Evolutionary conservation across 805 yeast species (phyloP), one percentile per base, ranked within the genome.

Genomic region (Sugiyamaella marilandica): DNA sequence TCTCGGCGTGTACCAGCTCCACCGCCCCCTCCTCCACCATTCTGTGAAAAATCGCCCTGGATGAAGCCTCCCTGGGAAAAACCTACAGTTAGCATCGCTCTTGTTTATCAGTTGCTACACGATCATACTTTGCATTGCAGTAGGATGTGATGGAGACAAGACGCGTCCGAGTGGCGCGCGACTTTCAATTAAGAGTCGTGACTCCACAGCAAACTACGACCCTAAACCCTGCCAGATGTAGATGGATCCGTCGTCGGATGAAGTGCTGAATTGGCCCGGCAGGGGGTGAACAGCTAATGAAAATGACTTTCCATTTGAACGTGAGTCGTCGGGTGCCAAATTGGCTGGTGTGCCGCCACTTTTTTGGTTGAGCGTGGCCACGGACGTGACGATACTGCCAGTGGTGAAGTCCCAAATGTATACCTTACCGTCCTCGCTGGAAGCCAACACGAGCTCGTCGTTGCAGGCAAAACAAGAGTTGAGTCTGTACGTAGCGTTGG

Each of bases 391-490:
- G 4, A 59, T 26, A 9, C 56, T 49, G 19, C 64, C 64, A 9
- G 57, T 39, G 24, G 51, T 9, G 31, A 55, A n/a, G 24, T 65
- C 66, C 68, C 69, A 67, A 8, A 58, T 54, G 34, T 48, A 60
- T 2, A 67, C 34, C 33, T 47, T 44, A 18, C 67, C 67, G 34
- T 63, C 62, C 47, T 67, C 69, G 35, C 69, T 63, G n/a, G 65
- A 59, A 24, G 62, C 47, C 9, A 65, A 50, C 1, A 62, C 60
- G 21, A 47, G 50, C 11, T 33, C 39, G 26, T 62, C 64, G 47
- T 60, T 57, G 16, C 26, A 19, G 2, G 58, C 56, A 45, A 66
- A 59, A n/a, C 54, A 43, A 0, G 63, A 58, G n/a, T 59, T 57
- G 33, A 60, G 41, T 1, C 68, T 60, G 31, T 55, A 62, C 44